Evolutionary conservation across 352 stramenopile species (phyloP), one percentile per base, ranked within the genome.

Genomic region (Phytopythium aichiense): DNA sequence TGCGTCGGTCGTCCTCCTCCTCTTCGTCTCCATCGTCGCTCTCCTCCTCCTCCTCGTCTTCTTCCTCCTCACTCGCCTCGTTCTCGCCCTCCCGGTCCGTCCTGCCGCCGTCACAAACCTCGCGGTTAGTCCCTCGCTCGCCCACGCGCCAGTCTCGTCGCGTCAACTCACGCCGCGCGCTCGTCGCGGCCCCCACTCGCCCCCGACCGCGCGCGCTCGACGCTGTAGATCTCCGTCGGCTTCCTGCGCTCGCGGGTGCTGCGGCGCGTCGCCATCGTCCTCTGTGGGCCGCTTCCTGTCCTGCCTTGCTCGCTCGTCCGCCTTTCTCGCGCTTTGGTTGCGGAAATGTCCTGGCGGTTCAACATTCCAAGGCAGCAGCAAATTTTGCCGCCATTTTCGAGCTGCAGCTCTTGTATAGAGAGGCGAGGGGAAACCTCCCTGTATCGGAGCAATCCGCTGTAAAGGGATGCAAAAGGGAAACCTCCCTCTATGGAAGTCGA

Each of bases 151-250:
- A 4, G 33, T 8, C 9, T 13, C 1, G 15, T 3, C 25, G 23
- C 1, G 23, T 23, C 48, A 37, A 54, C 48, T 22, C 12, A 54
- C 51, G 2, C 51, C 9, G 18, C 51, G 20, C 7, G n/a, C 51
- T 57, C 31, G 51, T 57, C 13, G 11, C 48, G 11, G 11, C 46
- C 8, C 11, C 11, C 46, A 18, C 46, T 28, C 48, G 48, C 25
- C 20, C 43, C n/a, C 7, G n/a, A 6, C 7, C 81, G 84, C 20
- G 49, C 67, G 61, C 89, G 77, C 55, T 84, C 73, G 55, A 91
- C 80, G 58, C 87, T 73, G 68, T 92, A 94, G 30, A 94, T 58
- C 65, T 79, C 88, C 31, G 46, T 53, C 25, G 85, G 85, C 69
- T 79, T 81, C 55, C 73, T 84, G 22, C 84, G 80, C 66, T 81